These are phyloP conservation scores for Thalassiosira exigua DNA, from an alignment of 352 stramenopile species.

Conservation along the genomic window DNA sequence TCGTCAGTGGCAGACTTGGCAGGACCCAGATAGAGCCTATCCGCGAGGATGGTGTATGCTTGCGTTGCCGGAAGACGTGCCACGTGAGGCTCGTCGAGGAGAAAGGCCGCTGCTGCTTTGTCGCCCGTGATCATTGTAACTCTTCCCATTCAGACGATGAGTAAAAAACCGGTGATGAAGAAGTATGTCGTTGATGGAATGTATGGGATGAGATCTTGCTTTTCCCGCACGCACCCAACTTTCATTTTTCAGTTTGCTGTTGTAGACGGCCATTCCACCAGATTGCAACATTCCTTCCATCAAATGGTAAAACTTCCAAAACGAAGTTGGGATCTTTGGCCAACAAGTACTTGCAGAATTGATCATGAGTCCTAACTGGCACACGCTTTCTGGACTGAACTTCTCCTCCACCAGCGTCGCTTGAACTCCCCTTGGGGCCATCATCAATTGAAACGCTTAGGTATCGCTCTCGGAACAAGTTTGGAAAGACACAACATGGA, in stretches of 20 bases:
- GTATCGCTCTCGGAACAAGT: conserved; percentile 86
- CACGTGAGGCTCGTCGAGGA: no score
- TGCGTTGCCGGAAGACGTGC: background rate
- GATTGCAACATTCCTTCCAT: conserved; percentile 68
- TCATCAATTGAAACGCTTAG: conserved; percentile 8
- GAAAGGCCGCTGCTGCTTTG: no score
- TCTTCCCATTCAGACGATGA: no score
- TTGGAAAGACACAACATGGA: conserved; percentile 93
- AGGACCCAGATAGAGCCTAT: background rate
- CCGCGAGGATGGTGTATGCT: background rate
- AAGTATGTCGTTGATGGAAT: no score
- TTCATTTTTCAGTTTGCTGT: no score
- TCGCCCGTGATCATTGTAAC: no score
- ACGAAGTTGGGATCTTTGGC: conserved; percentile 67
- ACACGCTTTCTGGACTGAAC: background rate
- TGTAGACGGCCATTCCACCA: conserved; percentile 11
- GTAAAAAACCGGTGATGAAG: no score
- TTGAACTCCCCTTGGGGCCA: background rate
- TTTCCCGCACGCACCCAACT: no score
- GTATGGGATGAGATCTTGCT: no score
- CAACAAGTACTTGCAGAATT: conserved; percentile 78
- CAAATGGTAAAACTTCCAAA: conserved; percentile 65
- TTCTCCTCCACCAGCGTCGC: background rate
- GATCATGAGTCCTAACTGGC: conserved; percentile 61
- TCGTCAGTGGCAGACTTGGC: background rate